Evolutionary conservation across 306 rosid species (phyloP).

Genomic region (Lathyrus oleraceus): DNA sequence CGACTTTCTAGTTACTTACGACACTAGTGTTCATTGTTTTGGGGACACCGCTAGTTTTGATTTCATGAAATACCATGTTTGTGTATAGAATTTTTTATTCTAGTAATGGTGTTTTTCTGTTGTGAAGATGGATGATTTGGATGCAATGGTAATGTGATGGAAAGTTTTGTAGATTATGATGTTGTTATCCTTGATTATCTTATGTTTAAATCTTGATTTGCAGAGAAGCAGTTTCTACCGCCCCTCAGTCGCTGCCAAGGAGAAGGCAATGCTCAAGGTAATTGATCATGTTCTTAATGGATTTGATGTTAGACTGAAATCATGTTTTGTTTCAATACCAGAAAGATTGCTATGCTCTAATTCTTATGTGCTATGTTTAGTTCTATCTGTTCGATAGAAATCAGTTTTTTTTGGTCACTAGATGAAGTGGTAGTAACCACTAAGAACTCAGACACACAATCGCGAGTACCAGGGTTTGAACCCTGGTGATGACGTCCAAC

Average conservation of each 20-base stretch:
- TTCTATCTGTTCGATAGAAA: too few relatives aligned
- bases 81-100: background rate
- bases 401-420: too few relatives aligned
- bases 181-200: background rate
- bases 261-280: slow-evolving; percentile 58
- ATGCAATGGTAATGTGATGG: slow-evolving; percentile 4
- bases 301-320: slow-evolving; percentile 20
- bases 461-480: too few relatives aligned
- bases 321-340: slow-evolving; percentile 11
- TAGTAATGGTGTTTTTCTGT: slow-evolving; percentile 29
- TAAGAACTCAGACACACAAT: too few relatives aligned
- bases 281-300: slow-evolving; percentile 14
- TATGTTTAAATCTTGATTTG: slow-evolving; percentile 22
- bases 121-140: slow-evolving; percentile 25
- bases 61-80: background rate
- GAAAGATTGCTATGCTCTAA: background rate
- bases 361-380: background rate
- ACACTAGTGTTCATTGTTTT: slow-evolving; percentile 4
- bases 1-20: background rate
- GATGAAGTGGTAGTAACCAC: too few relatives aligned
- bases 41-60: background rate
- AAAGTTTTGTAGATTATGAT: background rate
- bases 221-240: slow-evolving; percentile 72
- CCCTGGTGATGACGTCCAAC: too few relatives aligned
- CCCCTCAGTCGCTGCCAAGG: slow-evolving; percentile 39